phyloP scores from a whole-genome alignment of 306 rosid genomes.

The peach (Prunus persica) region DNA sequence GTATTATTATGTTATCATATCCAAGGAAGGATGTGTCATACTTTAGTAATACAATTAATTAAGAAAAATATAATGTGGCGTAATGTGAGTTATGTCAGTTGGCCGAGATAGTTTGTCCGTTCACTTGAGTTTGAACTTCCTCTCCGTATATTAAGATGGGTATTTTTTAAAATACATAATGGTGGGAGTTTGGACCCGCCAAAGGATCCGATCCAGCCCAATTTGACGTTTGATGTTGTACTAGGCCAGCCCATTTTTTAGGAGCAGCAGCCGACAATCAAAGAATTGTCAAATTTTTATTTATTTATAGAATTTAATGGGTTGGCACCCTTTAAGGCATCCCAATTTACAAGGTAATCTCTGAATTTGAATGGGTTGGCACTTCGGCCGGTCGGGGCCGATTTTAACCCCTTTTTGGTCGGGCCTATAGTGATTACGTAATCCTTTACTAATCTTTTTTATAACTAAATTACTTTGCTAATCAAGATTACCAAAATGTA shows the following conservation, averaged over 20 bases:
- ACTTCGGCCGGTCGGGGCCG: not conserved
- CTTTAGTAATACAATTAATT: no score
- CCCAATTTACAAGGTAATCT: not conserved
- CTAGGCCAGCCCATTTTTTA: no score
- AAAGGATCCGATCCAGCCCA: not conserved
- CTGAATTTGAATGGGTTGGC: not conserved
- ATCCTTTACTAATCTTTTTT: not conserved
- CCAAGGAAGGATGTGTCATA: no score
- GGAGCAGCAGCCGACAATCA: not conserved
- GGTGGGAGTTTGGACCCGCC: not conserved
- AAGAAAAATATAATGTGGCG: no score
- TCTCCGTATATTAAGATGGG: rapidly evolving
- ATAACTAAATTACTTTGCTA: not conserved
- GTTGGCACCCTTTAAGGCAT: not conserved
- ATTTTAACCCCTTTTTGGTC: not conserved
- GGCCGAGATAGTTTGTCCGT: rapidly evolving
- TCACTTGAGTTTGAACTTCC: no score
- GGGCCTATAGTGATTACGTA: not conserved
- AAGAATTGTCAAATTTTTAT: not conserved
- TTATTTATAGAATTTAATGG: not conserved
- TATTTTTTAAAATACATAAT: no score
- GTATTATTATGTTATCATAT: no score
- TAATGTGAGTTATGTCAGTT: rapidly evolving
- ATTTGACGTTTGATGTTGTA: not conserved
- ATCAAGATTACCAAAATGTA: not conserved